These are phyloP conservation scores for Ceratocystis smalleyi DNA, from an alignment of 2,329 filamentous ascomycete species.

Conservation along the genomic window DNA sequence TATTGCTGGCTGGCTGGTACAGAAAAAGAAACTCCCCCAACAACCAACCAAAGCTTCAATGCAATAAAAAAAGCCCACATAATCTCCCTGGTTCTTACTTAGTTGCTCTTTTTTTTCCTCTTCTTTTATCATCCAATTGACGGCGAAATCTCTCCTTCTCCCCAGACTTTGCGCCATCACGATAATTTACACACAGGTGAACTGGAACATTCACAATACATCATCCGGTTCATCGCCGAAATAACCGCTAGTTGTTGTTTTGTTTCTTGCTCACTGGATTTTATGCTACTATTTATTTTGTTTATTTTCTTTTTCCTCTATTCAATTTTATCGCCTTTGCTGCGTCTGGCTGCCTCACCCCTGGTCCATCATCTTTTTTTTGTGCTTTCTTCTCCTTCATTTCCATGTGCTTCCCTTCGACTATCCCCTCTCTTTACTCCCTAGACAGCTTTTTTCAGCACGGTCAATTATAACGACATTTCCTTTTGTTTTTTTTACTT, in stretches of 20 bases:
- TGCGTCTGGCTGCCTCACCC: not conserved
- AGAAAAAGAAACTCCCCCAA: slow-evolving; percentile 8
- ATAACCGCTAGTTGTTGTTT: not conserved
- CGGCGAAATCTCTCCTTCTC: slow-evolving; percentile 1
- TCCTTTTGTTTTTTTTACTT: not conserved
- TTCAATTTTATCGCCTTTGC: not conserved
- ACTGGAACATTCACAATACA: no score
- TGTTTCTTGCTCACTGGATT: not conserved
- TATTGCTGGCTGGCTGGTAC: not conserved
- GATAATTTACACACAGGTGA: not conserved
- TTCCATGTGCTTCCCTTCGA: slow-evolving; percentile 1
- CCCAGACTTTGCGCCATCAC: slow-evolving; percentile 2
- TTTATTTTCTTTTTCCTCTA: not conserved
- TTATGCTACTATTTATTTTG: not conserved
- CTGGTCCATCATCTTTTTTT: slow-evolving; percentile 2
- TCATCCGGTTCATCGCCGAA: not conserved
- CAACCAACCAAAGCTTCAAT: slow-evolving; percentile 2
- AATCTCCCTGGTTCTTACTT: slow-evolving; percentile 3
- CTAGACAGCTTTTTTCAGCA: slow-evolving; percentile 1
- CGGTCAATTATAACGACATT: not conserved
- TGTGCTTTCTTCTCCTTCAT: not conserved
- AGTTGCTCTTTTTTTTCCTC: slow-evolving; percentile 8
- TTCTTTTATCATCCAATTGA: slow-evolving; percentile 2
- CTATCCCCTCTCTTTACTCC: slow-evolving; percentile 1
- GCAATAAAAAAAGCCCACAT: slow-evolving; percentile 12